Base-by-base conservation (phyloP, 2,329 filamentous ascomycete genomes). In the Colletotrichum chlorophyti region DNA sequence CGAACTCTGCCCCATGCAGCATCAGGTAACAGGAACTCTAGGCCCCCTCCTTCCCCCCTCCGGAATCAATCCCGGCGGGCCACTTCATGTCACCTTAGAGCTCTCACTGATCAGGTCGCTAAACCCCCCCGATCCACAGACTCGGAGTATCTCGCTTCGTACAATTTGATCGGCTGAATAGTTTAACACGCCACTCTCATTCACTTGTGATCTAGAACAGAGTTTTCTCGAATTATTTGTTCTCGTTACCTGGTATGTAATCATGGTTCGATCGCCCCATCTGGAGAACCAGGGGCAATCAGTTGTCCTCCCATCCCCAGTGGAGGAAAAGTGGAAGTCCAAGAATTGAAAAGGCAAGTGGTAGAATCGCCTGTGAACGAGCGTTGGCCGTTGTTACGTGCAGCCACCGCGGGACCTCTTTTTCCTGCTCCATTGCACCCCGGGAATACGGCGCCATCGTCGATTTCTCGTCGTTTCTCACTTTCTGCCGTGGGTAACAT, bases 211-310 rank as follows among this genome's bases (percentile, higher is more conserved):
- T n/a, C n/a, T n/a, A n/a, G n/a, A n/a, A n/a, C n/a, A 34, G 35
- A 42, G 27, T 42, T 32, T 51, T 37, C n/a, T n/a, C n/a, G n/a
- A n/a, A n/a, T n/a, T n/a, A n/a, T n/a, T n/a, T n/a, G n/a, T n/a
- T n/a, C n/a, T n/a, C n/a, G n/a, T n/a, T n/a, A n/a, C n/a, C n/a
- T 24, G 29, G 51, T n/a, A 23, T 51, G 46, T 51, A 51, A 43
- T 45, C 46, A 51, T 51, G 46, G 46, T 57, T 43, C 29, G 53
- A 51, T 51, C 46, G 46, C 45, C 53, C 53, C 53, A 57, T 51
- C 23, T 50, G 24, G 17, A 15, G 10, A 19, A n/a, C 32, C 46
- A 40, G 31, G 46, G 37, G 23, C 48, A 24, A 12, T 37, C 24
- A n/a, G 41, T 26, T 45, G 37, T 31, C 27, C 15, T 24, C 41